phyloP scores from a whole-genome alignment of 495 filamentous ascomycete species.

The Penicillium canescens region DNA sequence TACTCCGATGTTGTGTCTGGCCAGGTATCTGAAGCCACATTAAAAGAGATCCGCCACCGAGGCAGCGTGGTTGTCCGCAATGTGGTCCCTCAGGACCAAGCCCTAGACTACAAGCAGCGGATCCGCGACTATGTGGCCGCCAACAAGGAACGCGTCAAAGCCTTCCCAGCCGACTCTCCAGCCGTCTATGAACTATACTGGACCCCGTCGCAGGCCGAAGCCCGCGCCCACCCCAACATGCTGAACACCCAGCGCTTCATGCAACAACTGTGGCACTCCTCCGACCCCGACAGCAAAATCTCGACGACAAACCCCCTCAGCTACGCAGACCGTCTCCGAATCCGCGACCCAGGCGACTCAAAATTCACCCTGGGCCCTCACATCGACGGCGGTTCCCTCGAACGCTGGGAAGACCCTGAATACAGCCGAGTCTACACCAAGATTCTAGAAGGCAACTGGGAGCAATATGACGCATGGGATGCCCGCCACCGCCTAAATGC shows the following conservation, averaged over 20 bases:
- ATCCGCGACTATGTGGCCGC: constrained; percentile 59
- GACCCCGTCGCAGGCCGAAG: constrained; percentile 73
- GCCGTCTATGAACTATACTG: constrained; percentile 91
- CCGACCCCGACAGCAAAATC: constrained; percentile 58
- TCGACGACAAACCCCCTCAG: constrained; percentile 66
- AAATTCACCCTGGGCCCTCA: constrained; percentile 86
- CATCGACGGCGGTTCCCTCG: constrained; percentile 79
- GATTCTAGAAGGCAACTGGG: constrained; percentile 77
- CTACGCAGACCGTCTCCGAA: constrained; percentile 83
- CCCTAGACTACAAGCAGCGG: constrained; percentile 48
- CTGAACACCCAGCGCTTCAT: constrained; percentile 69
- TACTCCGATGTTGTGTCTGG: constrained; percentile 53
- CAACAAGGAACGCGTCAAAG: constrained; percentile 50
- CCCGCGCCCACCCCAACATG: constrained; percentile 71
- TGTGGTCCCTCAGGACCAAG: constrained; percentile 60
- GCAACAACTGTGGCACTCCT: constrained; percentile 73
- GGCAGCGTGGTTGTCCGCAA: constrained; percentile 64
- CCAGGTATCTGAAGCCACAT: constrained; percentile 38
- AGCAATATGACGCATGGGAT: constrained; percentile 80
- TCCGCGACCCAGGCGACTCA: constrained; percentile 60
- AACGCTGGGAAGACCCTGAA: constrained; percentile 81
- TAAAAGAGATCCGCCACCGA: constrained; percentile 60
- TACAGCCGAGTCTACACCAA: constrained; percentile 75
- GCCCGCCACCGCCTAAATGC: constrained; percentile 66
- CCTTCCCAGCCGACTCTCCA: constrained; percentile 61